phyloP scores from a whole-genome alignment of 805 yeast genomes.

The Ogataea methylovora region DNA sequence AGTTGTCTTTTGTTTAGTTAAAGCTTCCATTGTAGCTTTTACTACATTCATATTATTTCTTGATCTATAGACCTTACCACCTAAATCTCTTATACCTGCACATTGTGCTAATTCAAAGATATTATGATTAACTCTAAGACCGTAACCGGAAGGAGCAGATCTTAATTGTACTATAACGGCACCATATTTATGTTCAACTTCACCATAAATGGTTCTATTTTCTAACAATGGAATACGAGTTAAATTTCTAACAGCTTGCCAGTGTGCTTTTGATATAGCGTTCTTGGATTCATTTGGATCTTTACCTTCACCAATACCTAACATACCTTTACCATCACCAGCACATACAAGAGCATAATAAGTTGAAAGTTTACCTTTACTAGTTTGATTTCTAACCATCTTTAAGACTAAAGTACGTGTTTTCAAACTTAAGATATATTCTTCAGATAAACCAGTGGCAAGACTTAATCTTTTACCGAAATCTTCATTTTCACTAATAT shows the following conservation, averaged over 20 bases:
- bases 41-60: conserved; percentile 94
- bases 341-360: conserved; percentile 81
- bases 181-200: conserved; percentile 75
- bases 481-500: conserved; percentile 20
- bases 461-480: conserved; percentile 49
- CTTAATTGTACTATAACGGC: conserved; percentile 77
- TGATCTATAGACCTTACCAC: conserved; percentile 86
- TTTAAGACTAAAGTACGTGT: conserved; percentile 67
- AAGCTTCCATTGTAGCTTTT: conserved; percentile 82
- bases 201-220: conserved; percentile 83
- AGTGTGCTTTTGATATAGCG: conserved; percentile 79
- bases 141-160: conserved; percentile 90
- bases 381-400: conserved; percentile 84
- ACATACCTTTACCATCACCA: conserved; percentile 89
- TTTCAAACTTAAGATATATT: conserved; percentile 51
- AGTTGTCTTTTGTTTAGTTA: conserved; percentile 66
- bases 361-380: conserved; percentile 82
- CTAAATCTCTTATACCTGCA: conserved; percentile 89
- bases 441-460: conserved; percentile 59
- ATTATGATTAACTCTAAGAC: conserved; percentile 84
- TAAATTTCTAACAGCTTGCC: conserved; percentile 89
- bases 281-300: conserved; percentile 68
- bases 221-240: conserved; percentile 80
- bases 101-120: conserved; percentile 87
- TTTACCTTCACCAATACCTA: conserved; percentile 93